phyloP scores from a whole-genome alignment of 768 basidiomycete genomes.

The Floccularia luteovirens region DNA sequence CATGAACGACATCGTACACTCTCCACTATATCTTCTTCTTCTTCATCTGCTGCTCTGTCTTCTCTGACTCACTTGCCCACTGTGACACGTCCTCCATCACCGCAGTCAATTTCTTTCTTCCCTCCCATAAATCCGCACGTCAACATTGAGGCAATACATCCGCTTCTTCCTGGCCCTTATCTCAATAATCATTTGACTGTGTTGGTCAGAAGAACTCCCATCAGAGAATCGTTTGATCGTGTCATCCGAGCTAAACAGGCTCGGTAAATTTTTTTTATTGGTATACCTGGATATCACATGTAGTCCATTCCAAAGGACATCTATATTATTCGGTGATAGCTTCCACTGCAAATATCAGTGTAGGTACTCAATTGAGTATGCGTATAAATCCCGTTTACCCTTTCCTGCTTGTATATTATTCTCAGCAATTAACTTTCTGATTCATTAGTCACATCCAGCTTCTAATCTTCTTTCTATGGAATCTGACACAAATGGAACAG shows the following conservation, averaged over 20 bases:
- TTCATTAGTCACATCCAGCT: too few species aligned
- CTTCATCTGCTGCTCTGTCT: slow-evolving; percentile 49
- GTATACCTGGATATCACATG: too few species aligned
- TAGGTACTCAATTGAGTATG: too few species aligned
- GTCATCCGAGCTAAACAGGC: slow-evolving; percentile 49
- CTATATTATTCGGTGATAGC: too few species aligned
- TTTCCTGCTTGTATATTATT: too few species aligned
- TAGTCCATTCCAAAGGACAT: too few species aligned
- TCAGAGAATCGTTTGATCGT: slow-evolving; percentile 65
- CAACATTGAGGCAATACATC: slow-evolving; percentile 56
- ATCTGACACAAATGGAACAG: too few species aligned
- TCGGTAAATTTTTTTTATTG: slow-evolving; percentile 10
- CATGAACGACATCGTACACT: slow-evolving; percentile 45
- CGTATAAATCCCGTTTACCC: too few species aligned
- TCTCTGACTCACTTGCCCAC: slow-evolving; percentile 49
- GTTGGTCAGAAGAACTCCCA: slow-evolving; percentile 53
- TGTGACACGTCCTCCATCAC: slow-evolving; percentile 34
- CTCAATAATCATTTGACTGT: slow-evolving; percentile 65
- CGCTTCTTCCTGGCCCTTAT: slow-evolving; percentile 67
- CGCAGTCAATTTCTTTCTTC: slow-evolving; percentile 52
- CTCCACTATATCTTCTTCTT: slow-evolving; percentile 47
- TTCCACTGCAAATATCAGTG: too few species aligned
- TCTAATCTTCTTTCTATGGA: too few species aligned
- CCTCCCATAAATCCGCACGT: slow-evolving; percentile 50
- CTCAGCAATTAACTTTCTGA: too few species aligned